These are phyloP conservation scores for Madurella mycetomatis DNA, from an alignment of 2,329 filamentous ascomycete genomes.

Conservation along the genomic window DNA sequence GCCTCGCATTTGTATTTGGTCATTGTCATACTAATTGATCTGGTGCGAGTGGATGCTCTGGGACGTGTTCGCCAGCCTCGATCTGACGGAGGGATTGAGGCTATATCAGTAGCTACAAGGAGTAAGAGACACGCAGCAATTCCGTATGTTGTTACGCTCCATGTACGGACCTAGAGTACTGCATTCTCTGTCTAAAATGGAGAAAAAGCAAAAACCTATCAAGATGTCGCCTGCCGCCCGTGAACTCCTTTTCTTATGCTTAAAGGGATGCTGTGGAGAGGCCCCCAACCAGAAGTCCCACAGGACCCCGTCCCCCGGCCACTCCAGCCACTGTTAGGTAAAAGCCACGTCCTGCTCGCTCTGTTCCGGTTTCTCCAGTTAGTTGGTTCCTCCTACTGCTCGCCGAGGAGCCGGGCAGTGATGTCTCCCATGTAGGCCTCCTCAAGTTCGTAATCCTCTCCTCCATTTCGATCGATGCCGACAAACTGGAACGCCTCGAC, in stretches of 20 bases:
- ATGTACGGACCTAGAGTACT: background rate
- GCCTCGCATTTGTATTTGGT: constrained; percentile 12
- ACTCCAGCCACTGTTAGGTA: background rate
- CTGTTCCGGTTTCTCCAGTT: background rate
- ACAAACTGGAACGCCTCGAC: constrained; percentile 78
- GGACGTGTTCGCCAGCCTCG: background rate
- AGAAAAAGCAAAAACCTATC: constrained; percentile 2
- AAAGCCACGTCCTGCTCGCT: background rate
- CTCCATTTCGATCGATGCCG: constrained; percentile 72
- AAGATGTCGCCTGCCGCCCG: background rate
- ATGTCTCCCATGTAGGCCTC: constrained; percentile 89
- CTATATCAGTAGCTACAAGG: no score
- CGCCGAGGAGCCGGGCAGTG: constrained; percentile 77
- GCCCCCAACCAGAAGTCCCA: background rate
- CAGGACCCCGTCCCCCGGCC: background rate
- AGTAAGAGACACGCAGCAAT: no score
- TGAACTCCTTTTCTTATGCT: constrained; percentile 20
- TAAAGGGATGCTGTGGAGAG: background rate
- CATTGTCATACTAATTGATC: background rate
- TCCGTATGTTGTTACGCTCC: no score
- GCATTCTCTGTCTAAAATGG: background rate
- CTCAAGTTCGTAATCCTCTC: constrained; percentile 80
- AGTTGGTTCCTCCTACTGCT: constrained; percentile 40
- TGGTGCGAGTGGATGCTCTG: background rate
- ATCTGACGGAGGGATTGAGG: background rate